Evolutionary conservation across 129 eudicot species (phyloP).

Genomic region (Apium graveolens): DNA sequence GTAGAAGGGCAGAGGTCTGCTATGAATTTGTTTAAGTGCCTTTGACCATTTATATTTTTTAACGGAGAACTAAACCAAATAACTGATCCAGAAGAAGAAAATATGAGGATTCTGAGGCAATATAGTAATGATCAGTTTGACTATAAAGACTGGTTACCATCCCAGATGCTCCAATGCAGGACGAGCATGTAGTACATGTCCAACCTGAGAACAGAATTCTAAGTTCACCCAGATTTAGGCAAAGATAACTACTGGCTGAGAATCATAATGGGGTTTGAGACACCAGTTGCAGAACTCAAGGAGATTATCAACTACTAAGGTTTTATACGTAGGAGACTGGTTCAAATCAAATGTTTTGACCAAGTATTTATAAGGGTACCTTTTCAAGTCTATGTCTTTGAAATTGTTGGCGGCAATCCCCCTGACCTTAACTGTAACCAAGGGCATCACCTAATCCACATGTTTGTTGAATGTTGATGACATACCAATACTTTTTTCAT

Average conservation of each 20-base stretch:
- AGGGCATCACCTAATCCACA: neutral
- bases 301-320: constrained; percentile 24
- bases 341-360: neutral
- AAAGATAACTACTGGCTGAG: constrained; percentile 25
- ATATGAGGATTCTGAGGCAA: constrained; percentile 7
- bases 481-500: neutral
- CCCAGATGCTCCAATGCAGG: too few relatives aligned
- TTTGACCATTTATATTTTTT: neutral
- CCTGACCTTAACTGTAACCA: too few relatives aligned
- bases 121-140: too few relatives aligned
- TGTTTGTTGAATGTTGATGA: too few relatives aligned
- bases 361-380: neutral
- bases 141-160: too few relatives aligned
- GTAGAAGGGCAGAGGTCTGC: too few relatives aligned
- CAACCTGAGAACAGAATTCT: constrained; percentile 27
- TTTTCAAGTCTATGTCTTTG: neutral
- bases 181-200: too few relatives aligned
- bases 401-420: neutral
- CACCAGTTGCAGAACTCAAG: constrained; percentile 20
- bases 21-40: too few relatives aligned
- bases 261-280: neutral
- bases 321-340: neutral
- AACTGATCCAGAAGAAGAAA: constrained; percentile 15
- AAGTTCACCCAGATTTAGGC: constrained; percentile 24
- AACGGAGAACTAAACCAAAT: neutral